These are phyloP conservation scores for Trichocladium uniseriatum DNA, from an alignment of 495 filamentous ascomycete species.

Conservation along the genomic window DNA sequence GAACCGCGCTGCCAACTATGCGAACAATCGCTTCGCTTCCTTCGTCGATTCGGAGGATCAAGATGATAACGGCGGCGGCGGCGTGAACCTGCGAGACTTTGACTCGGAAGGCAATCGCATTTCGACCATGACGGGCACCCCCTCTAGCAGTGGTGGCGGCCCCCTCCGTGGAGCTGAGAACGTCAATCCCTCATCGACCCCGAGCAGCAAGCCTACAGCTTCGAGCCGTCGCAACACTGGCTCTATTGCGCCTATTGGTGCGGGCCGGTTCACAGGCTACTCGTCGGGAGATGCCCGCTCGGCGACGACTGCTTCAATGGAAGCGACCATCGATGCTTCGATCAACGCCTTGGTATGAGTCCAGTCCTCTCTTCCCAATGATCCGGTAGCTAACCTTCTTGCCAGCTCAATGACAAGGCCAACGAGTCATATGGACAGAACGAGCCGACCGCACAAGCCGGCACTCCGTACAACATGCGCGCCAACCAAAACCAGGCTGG, in stretches of 20 bases:
- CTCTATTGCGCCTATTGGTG: constrained; percentile 7
- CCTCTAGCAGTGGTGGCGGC: background rate
- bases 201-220: background rate
- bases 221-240: constrained; percentile 1
- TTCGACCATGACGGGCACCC: background rate
- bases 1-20: background rate
- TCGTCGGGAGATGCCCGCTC: no score
- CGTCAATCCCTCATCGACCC: background rate
- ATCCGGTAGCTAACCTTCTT: background rate
- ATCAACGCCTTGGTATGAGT: background rate
- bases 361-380: background rate
- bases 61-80: constrained; percentile 8
- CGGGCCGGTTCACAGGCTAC: background rate
- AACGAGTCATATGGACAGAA: background rate
- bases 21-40: background rate
- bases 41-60: constrained; percentile 5
- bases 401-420: background rate
- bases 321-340: background rate
- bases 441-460: no score
- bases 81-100: constrained; percentile 6
- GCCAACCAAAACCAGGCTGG: background rate
- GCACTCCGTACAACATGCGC: no score
- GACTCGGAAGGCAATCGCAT: background rate
- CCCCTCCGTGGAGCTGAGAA: background rate
- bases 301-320: background rate